Evolutionary conservation across 202 grass and related monocot genomes (phyloP), one percentile per base, ranked within the genome.

Genomic region (Digitaria exilis): DNA sequence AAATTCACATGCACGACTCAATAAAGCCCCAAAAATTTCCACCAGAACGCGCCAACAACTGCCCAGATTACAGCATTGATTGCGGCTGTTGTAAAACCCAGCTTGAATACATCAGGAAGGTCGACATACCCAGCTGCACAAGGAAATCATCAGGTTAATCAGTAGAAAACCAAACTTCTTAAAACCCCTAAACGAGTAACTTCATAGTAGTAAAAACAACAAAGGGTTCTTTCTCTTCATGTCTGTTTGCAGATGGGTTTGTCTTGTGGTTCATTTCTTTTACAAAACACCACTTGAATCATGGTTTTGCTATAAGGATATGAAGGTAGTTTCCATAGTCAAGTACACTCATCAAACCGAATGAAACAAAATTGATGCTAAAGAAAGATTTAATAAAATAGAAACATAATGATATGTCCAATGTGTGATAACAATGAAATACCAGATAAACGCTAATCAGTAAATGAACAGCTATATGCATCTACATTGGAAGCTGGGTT

Each of bases 1-100:
- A 18, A 34, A 48, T 56, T 72, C 69, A 28, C 10, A 29, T 67
- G 57, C 42, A 80, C 10, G 24, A 25, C 28, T 97, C 81, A 97
- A 80, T 94, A 97, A 78, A 97, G 86, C 17, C 95, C 88, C 88
- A 97, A 89, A 75, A 91, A 89, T 85, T 97, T 94, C 92, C 95
- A 97, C 95, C 92, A 97, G 22, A 97, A 86, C 37, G 82, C 44
- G 73, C 90, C 90, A 73, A 91, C 86, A 55, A 94, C 84, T 76
- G 86, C 81, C 95, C 92, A 97, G 15, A 94, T 65, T 77, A 87
- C 79, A 73, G 60, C 88, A 89, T 97, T 97, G 56, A 91, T 71
- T 22, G 82, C 69, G 4, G 90, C 92, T 72, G 87, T 78, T 52
- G 81, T 21, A 81, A 97, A 92, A 71, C 92, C 95, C 77, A 97